Evolutionary conservation across 2,329 filamentous ascomycete genomes (phyloP).

Genomic region (Claviceps fusiformis): DNA sequence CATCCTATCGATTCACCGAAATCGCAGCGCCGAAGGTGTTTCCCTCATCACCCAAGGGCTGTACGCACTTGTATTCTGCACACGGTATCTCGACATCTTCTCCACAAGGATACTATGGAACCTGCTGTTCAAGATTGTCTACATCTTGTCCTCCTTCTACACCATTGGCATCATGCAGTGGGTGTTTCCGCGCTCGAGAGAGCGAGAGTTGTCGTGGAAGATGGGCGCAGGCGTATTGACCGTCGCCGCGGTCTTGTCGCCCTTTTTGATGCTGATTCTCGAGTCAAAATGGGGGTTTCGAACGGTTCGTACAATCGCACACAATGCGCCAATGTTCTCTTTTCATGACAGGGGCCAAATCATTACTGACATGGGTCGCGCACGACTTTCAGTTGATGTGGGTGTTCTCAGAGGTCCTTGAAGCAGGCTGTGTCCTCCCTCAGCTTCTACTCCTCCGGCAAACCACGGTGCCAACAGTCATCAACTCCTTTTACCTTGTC

Average conservation of each 20-base stretch:
- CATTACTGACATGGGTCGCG: constrained; percentile 3
- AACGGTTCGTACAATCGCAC: constrained; percentile 23
- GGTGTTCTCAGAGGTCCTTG: constrained; percentile 83
- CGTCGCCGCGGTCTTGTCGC: constrained; percentile 53
- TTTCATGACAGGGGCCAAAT: no score
- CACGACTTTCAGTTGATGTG: constrained; percentile 62
- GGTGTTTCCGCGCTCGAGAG: constrained; percentile 73
- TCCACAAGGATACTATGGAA: constrained; percentile 48
- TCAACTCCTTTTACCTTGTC: constrained; percentile 91
- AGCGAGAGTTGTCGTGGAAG: constrained; percentile 89
- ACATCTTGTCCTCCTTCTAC: constrained; percentile 71
- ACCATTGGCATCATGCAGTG: constrained; percentile 80
- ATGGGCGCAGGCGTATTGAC: constrained; percentile 57
- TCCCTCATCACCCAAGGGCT: constrained; percentile 84
- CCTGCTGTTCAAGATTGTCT: constrained; percentile 77
- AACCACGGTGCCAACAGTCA: constrained; percentile 89
- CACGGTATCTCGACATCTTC: constrained; percentile 79
- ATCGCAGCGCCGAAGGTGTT: constrained; percentile 78
- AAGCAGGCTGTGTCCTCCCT: constrained; percentile 80
- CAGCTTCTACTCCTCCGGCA: constrained; percentile 85
- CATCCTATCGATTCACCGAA: constrained; percentile 79
- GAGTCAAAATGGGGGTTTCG: constrained; percentile 35
- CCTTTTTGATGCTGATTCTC: constrained; percentile 60
- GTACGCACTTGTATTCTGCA: constrained; percentile 74
- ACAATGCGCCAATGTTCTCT: neutral